Evolutionary conservation across 1,139 yeast genomes (phyloP), one percentile per base, ranked within the genome.

Genomic region (Candida tunisiensis): DNA sequence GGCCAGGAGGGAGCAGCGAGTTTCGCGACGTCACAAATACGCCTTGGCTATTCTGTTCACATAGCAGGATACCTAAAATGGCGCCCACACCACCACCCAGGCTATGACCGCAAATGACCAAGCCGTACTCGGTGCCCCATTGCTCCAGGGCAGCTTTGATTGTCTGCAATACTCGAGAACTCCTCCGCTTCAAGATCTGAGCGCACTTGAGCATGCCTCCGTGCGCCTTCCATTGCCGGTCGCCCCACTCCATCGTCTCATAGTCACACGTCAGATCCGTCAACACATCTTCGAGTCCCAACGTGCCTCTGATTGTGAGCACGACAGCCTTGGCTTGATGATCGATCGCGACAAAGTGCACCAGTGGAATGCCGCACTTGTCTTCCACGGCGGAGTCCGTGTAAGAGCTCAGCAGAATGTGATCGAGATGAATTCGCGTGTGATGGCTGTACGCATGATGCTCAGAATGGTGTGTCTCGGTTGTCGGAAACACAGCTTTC

Each of bases 41-140:
- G n/a, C 34, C 43, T 8, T 31, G 28, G 0, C 24, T 28, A 6
- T 26, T 35, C 16, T 31, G 34, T 21, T 44, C 50, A 5, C 48
- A 35, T 2, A 50, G 29, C 13, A 51, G 34, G 16, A 51, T 41
- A n/a, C 47, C 47, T 21, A 51, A 33, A 14, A 51, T 24, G 1
- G 55, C 49, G 1, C 49, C 54, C 1, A 51, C 54, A 1, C 56
- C 54, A 6, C 53, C 56, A 2, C 56, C 56, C 14, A 51, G 34
- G 3, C 55, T 51, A 32, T 51, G 56, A 4, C 56, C 56, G 20
- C 53, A 49, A 6, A 51, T 35, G 8, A 47, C 42, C 4, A 51
- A 33, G 6, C 55, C 54, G 24, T 48, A 51, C 5, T 39, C 48
- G 1, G 41, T 46, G 30, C 39, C 36, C n/a, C n/a, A n/a, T 11